Percentiles rank a stretch among this genome's conserved stretches.
Evolutionary conservation across 768 basidiomycete species (phyloP).

Genomic region (Tulasnella sp.): DNA sequence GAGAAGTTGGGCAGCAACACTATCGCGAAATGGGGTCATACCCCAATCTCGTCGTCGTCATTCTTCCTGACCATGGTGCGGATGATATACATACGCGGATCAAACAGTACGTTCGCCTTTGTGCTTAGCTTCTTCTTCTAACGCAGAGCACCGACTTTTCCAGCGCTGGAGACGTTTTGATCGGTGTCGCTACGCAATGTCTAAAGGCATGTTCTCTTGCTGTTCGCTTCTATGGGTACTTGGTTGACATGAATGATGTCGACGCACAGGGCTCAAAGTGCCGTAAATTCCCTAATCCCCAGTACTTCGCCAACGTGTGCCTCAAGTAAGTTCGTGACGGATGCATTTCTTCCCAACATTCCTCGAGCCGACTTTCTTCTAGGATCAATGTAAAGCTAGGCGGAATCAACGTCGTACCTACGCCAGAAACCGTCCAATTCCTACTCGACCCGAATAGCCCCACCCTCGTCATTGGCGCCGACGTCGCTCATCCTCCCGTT

Average conservation of each 20-base stretch:
- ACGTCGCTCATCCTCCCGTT: conserved; percentile 49
- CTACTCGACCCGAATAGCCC: conserved; percentile 60
- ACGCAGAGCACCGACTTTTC: not conserved
- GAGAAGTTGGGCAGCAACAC: conserved; percentile 37
- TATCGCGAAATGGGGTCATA: conserved; percentile 29
- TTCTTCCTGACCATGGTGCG: conserved; percentile 54
- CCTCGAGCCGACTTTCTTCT: conserved; percentile 1
- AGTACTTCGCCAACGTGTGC: conserved; percentile 67
- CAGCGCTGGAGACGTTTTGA: conserved; percentile 63
- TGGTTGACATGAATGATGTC: not conserved
- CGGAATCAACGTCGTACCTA: conserved; percentile 69
- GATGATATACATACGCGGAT: conserved; percentile 66
- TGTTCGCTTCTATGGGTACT: too few relatives aligned
- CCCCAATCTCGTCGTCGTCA: conserved; percentile 50
- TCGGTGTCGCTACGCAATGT: conserved; percentile 71
- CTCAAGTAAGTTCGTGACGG: conserved; percentile 43
- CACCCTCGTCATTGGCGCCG: conserved; percentile 59
- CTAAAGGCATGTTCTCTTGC: conserved; percentile 32
- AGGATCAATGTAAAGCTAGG: conserved; percentile 69
- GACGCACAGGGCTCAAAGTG: not conserved
- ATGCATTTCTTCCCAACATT: not conserved
- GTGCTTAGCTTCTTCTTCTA: not conserved
- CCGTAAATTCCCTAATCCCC: conserved; percentile 39
- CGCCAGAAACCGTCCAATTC: conserved; percentile 48
- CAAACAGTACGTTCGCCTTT: conserved; percentile 48